Evolutionary conservation across 2,329 filamentous ascomycete genomes (phyloP).

Genomic region (Aspergillus piperis): DNA sequence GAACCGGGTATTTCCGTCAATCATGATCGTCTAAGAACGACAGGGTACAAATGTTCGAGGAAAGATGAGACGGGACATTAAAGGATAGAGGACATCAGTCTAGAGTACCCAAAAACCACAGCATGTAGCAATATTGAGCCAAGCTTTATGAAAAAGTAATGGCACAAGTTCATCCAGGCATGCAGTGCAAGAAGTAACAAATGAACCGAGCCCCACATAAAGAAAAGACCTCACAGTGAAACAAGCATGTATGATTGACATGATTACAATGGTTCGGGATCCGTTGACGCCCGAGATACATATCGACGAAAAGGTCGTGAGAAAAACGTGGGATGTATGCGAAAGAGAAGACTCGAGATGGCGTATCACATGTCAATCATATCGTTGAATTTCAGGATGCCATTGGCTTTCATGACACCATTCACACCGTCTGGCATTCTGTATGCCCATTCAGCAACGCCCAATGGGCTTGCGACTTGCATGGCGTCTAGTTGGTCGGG

Average conservation of each 20-base stretch:
- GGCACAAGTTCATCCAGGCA: not conserved
- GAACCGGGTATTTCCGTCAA: conserved; percentile 11
- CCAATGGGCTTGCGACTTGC: conserved; percentile 28
- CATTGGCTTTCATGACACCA: conserved; percentile 80
- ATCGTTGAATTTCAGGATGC: conserved; percentile 89
- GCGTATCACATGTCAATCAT: conserved; percentile 69
- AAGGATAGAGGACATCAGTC: not conserved
- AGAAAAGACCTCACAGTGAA: not conserved
- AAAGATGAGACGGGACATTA: conserved; percentile 3
- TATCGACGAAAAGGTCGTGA: not conserved
- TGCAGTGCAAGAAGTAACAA: not conserved
- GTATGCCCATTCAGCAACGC: conserved; percentile 43
- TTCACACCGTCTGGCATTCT: conserved; percentile 79
- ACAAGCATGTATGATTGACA: not conserved
- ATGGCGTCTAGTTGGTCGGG: conserved; percentile 26
- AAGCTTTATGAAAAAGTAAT: not conserved
- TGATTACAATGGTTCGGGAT: not conserved
- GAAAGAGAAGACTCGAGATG: conserved; percentile 2
- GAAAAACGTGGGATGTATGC: not conserved
- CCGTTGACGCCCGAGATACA: not conserved
- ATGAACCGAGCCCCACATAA: not conserved
- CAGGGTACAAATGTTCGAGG: conserved; percentile 6
- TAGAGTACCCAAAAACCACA: not conserved
- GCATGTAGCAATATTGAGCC: not conserved
- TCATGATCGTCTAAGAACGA: conserved; percentile 3